Evolutionary conservation across 371 early-diverging fungal genomes (phyloP).

Genomic region (Capillidium rhysosporum): DNA sequence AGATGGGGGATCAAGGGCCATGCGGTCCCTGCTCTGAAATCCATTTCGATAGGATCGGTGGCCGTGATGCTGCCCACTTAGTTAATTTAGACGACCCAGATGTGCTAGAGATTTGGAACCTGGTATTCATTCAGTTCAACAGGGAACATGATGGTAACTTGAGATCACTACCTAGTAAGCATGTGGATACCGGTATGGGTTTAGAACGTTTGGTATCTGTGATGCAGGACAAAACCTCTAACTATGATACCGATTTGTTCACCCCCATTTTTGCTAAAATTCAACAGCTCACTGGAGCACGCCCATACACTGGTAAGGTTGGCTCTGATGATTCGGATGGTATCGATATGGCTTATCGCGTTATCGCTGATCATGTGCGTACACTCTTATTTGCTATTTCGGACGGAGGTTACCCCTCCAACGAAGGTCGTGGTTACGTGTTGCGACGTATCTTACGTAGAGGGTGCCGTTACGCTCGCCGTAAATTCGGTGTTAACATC

Average conservation of each 20-base stretch:
- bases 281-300: slow-evolving; percentile 65
- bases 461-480: slow-evolving; percentile 89
- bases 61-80: slow-evolving; percentile 79
- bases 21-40: slow-evolving; percentile 99
- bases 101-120: slow-evolving; percentile 99
- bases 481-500: slow-evolving; percentile 75
- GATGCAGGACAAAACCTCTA: slow-evolving; percentile 89
- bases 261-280: slow-evolving; percentile 68
- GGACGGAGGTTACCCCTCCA: slow-evolving; percentile 92
- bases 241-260: slow-evolving; percentile 97
- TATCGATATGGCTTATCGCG: slow-evolving; percentile 96
- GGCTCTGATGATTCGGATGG: slow-evolving; percentile 87
- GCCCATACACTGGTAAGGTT: slow-evolving; percentile 65
- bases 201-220: slow-evolving; percentile 95
- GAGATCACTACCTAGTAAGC: slow-evolving; percentile 83
- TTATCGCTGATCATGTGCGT: slow-evolving; percentile 97
- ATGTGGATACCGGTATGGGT: slow-evolving; percentile 99
- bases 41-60: slow-evolving; percentile 98
- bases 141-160: slow-evolving; percentile 86
- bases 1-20: slow-evolving; percentile 99
- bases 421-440: slow-evolving; percentile 99
- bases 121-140: slow-evolving; percentile 99
- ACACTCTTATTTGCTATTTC: slow-evolving; percentile 96
- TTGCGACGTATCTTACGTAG: slow-evolving; percentile 96
- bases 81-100: slow-evolving; percentile 99